Evolutionary conservation across 345 rosid species (phyloP), one percentile per base, ranked within the genome.

Genomic region (Citropsis articulata): DNA sequence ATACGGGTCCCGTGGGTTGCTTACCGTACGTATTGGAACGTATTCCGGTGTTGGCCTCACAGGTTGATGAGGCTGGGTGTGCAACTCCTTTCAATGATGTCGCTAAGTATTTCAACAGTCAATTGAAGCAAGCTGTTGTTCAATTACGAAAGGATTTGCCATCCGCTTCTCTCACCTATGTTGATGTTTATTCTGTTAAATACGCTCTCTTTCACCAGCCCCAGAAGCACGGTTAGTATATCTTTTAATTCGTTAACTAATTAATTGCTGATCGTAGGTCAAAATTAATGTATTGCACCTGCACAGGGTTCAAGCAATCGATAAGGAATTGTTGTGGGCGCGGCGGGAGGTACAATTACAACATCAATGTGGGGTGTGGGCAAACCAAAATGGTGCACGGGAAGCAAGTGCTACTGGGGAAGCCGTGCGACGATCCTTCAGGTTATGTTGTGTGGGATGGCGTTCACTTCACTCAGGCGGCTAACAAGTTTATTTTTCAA

Each of bases 271-370:
- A 45, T 45, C 50, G 14, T 45, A 45, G 4, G 14, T 45, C 50
- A 3, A 45, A 45, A 12, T 1, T 45, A 45, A 45, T 42, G 14
- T 42, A 3, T 12, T 45, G 50, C 18, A 12, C 50, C 50, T 45
- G 16, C 50, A 3, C 50, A 90, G 96, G 98, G n/a, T 91, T 94
- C 80, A 82, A 61, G 18, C 80, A 90, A 42, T 85, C 95, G 12
- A 50, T 91, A 59, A 86, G 86, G 27, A 82, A 91, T 7, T 93
- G 98, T 57, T 95, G 98, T 60, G 95, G 98, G 0, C 90, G 88
- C 73, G 98, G 98, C 21, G 98, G 98, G 25, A 91, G 85, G 82
- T 90, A 89, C 57, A 93, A 93, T 63, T 93, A 84, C 81, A 88
- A 86, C 72, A 81, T 69, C 61, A 2, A 83, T 33, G 75, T 84